phyloP scores from a whole-genome alignment of 306 rosid genomes.

The Pyrus betulifolia region DNA sequence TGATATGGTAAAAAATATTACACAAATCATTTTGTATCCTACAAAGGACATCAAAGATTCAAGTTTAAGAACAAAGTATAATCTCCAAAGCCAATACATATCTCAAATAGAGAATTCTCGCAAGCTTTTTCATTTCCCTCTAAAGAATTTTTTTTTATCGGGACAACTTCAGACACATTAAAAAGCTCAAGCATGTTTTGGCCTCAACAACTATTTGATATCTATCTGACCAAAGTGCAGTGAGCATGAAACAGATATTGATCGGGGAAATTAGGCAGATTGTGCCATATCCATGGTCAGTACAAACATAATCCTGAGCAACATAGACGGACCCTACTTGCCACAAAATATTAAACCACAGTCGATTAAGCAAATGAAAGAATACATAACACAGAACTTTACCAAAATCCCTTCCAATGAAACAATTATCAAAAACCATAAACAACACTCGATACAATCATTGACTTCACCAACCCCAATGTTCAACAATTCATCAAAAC shows the following conservation, averaged over 20 bases:
- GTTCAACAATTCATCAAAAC: background rate
- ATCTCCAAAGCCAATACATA: background rate
- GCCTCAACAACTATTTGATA: background rate
- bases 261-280: background rate
- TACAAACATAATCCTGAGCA: background rate
- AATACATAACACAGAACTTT: background rate
- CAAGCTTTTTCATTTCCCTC: background rate
- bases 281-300: background rate
- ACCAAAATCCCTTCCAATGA: background rate
- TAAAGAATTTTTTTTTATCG: background rate
- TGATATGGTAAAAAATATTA: background rate
- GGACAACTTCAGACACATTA: background rate
- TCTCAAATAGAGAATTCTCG: background rate
- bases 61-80: background rate
- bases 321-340: background rate
- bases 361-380: background rate
- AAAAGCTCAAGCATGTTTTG: background rate
- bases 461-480: background rate
- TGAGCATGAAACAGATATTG: background rate
- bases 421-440: background rate
- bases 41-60: background rate
- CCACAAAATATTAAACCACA: background rate
- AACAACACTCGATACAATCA: background rate
- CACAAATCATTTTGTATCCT: background rate
- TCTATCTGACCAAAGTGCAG: background rate